Percentiles rank a stretch among this genome's conserved stretches.
These are phyloP conservation scores for Striga asiatica DNA, from an alignment of 257 asterid genomes.

Conservation along the genomic window DNA sequence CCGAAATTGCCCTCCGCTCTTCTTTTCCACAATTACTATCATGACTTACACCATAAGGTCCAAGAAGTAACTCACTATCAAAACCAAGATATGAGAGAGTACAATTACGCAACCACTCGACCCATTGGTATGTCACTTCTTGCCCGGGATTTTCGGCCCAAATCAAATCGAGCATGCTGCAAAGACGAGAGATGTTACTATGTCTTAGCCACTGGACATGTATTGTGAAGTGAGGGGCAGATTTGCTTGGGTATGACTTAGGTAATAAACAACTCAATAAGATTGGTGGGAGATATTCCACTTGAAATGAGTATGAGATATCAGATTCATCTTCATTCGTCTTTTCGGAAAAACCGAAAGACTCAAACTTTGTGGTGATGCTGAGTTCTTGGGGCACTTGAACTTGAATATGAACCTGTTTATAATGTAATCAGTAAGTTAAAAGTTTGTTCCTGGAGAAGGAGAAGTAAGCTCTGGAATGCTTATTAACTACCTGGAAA, in stretches of 20 bases:
- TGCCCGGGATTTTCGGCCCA: constrained; percentile 71
- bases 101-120: constrained; percentile 62
- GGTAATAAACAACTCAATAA: constrained; percentile 72
- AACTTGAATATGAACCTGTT: constrained; percentile 58
- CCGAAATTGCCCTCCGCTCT: constrained; percentile 68
- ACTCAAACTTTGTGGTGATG: constrained; percentile 41
- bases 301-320: constrained; percentile 60
- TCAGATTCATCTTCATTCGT: constrained; percentile 27
- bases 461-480: not conserved
- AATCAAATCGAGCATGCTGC: constrained; percentile 61
- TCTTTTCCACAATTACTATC: too few relatives aligned
- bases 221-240: constrained; percentile 57
- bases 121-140: constrained; percentile 85
- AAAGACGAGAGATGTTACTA: constrained; percentile 47
- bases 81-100: constrained; percentile 66
- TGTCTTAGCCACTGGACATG: constrained; percentile 59
- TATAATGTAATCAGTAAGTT: constrained; percentile 2
- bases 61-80: constrained; percentile 56
- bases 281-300: constrained; percentile 76
- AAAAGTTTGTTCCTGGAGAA: not conserved
- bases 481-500: constrained; percentile 56
- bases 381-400: constrained; percentile 47
- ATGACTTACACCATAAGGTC: constrained; percentile 33
- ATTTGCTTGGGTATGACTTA: constrained; percentile 65
- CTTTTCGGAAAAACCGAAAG: constrained; percentile 28